phyloP scores from a whole-genome alignment of 306 rosid species.

The Acacia confusa region DNA sequence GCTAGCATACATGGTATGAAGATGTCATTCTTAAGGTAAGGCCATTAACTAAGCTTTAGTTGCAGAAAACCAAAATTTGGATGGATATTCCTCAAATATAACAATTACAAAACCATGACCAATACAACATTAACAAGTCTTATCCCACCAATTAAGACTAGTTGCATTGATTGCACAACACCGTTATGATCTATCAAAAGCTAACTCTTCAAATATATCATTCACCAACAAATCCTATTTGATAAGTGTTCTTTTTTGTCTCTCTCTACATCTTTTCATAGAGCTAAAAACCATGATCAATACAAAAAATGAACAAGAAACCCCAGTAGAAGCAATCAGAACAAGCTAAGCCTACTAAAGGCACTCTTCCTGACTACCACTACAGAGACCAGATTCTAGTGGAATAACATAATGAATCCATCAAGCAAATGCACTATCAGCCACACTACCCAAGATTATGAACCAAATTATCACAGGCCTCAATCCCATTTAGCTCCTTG shows the following conservation, averaged over 20 bases:
- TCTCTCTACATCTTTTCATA: not conserved
- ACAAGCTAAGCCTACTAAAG: conserved; percentile 16
- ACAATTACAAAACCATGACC: conserved; percentile 9
- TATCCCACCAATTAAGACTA: not conserved
- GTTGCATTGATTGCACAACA: not conserved
- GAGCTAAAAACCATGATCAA: not conserved
- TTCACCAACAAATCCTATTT: not conserved
- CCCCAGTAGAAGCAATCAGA: conserved; percentile 11
- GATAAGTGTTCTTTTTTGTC: not conserved
- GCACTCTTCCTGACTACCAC: conserved; percentile 6
- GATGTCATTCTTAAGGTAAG: conserved; percentile 18
- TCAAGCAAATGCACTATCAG: not conserved
- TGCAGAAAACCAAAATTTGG: not conserved
- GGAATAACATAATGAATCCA: not conserved
- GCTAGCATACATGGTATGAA: conserved; percentile 15
- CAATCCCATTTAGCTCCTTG: not conserved
- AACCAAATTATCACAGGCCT: not conserved
- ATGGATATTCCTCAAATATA: conserved; percentile 7
- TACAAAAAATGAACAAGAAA: conserved; percentile 9
- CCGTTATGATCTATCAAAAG: not conserved
- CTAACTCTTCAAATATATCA: not conserved
- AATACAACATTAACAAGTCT: not conserved
- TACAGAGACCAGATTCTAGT: conserved; percentile 3
- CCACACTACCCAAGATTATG: not conserved
- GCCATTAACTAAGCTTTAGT: conserved; percentile 13